Evolutionary conservation across 2,329 filamentous ascomycete genomes (phyloP).

Genomic region (Pseudogymnoascus sp.): DNA sequence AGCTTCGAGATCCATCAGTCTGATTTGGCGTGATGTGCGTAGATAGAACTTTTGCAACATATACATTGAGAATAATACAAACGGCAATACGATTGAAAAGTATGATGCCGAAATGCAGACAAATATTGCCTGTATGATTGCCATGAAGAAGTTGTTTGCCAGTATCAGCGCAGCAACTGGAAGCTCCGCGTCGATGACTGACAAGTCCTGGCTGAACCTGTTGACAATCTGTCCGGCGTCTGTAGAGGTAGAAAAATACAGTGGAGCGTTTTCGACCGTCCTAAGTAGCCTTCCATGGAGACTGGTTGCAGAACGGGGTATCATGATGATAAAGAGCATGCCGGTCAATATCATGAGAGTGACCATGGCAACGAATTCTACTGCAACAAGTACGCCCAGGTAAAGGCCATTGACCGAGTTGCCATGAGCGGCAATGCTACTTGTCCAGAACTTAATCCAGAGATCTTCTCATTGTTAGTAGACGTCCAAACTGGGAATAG

Average conservation of each 20-base stretch:
- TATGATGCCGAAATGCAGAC: conserved; percentile 34
- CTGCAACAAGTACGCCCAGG: conserved; percentile 14
- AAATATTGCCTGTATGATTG: conserved; percentile 33
- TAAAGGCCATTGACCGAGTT: conserved; percentile 20
- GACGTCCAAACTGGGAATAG: conserved; percentile 17
- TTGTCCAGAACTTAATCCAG: conserved; percentile 38
- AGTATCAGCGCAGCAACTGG: conserved; percentile 22
- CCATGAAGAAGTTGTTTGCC: conserved; percentile 31
- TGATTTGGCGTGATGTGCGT: conserved; percentile 51
- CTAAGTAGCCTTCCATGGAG: conserved; percentile 42
- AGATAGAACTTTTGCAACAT: conserved; percentile 50
- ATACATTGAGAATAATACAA: conserved; percentile 40
- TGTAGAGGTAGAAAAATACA: conserved; percentile 36
- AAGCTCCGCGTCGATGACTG: conserved; percentile 24
- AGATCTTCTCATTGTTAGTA: conserved; percentile 27
- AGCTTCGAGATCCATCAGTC: conserved; percentile 53
- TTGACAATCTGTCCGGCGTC: conserved; percentile 38
- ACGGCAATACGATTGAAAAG: conserved; percentile 42
- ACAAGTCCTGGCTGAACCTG: conserved; percentile 38
- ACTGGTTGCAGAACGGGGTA: conserved; percentile 42
- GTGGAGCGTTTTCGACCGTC: conserved; percentile 36
- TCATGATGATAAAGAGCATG: conserved; percentile 45
- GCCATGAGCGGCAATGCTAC: conserved; percentile 14
- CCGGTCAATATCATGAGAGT: conserved; percentile 13
- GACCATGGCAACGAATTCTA: conserved; percentile 10